A percentile compares a stretch with the other conserved stretches of the same genome.
These are phyloP conservation scores for Tolypocladium tundrense DNA, from an alignment of 2,329 filamentous ascomycete species.

Conservation along the genomic window DNA sequence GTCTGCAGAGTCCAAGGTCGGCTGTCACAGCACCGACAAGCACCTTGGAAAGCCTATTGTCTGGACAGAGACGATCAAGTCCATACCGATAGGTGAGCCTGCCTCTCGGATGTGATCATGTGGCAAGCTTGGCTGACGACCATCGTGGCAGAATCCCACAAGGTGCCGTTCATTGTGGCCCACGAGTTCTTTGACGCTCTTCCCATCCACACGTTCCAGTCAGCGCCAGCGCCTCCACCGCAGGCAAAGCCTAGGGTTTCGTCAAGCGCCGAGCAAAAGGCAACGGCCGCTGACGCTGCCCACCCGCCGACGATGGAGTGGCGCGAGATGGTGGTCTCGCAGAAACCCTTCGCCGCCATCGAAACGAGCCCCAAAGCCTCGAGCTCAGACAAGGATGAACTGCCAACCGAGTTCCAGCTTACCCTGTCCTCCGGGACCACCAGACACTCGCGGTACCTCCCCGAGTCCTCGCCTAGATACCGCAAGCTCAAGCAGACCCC, in stretches of 20 bases:
- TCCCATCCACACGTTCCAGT: conserved; percentile 90
- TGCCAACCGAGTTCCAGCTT: conserved; percentile 76
- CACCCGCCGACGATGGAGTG: conserved; percentile 42
- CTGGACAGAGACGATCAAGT: conserved; percentile 83
- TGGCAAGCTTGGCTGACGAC: neutral
- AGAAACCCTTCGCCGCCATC: conserved; percentile 45
- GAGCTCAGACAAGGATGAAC: conserved; percentile 36
- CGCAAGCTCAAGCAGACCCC: conserved; percentile 56
- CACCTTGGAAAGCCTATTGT: conserved; percentile 64
- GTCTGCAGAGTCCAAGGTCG: conserved; percentile 61
- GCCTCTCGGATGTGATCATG: neutral
- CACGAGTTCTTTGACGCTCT: conserved; percentile 99
- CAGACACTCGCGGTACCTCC: conserved; percentile 75
- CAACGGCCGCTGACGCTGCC: conserved; percentile 19
- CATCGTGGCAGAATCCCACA: conserved; percentile 41
- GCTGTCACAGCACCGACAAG: conserved; percentile 66
- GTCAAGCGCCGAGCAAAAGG: conserved; percentile 20
- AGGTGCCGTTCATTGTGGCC: conserved; percentile 85
- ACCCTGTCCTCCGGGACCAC: conserved; percentile 66
- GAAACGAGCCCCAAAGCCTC: conserved; percentile 35
- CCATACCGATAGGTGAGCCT: conserved; percentile 58
- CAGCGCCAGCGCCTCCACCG: conserved; percentile 35
- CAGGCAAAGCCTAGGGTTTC: conserved; percentile 17
- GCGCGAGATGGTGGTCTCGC: conserved; percentile 73
- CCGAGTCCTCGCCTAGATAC: conserved; percentile 72